phyloP scores from a whole-genome alignment of 495 filamentous ascomycete species.

The Elaphomyces granulatus region DNA sequence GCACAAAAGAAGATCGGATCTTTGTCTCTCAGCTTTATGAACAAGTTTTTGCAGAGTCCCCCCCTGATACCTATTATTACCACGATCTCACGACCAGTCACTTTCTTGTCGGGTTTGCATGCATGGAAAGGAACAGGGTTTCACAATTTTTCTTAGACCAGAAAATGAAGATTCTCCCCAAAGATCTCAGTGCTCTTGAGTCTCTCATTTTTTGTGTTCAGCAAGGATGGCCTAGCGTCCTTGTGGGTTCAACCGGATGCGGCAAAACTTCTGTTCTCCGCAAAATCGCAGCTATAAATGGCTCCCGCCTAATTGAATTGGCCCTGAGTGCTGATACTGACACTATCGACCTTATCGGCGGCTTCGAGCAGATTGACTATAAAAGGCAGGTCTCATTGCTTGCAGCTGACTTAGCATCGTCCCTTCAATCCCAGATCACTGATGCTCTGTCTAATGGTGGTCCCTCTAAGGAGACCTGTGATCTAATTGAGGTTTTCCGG shows the following conservation, averaged over 20 bases:
- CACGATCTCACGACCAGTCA: constrained; percentile 53
- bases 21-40: constrained; percentile 51
- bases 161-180: constrained; percentile 39
- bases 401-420: constrained; percentile 38
- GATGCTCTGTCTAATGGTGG: constrained; percentile 26
- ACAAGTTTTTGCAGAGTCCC: constrained; percentile 30
- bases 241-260: constrained; percentile 72
- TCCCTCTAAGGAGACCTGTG: constrained; percentile 23
- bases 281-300: constrained; percentile 62
- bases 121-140: constrained; percentile 43
- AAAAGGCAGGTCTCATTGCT: constrained; percentile 45
- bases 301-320: constrained; percentile 59
- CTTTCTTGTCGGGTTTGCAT: constrained; percentile 68
- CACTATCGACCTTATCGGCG: constrained; percentile 91
- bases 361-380: constrained; percentile 88
- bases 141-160: constrained; percentile 41
- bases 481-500: constrained; percentile 23
- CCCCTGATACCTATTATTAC: constrained; percentile 29
- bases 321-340: constrained; percentile 87
- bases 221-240: constrained; percentile 73
- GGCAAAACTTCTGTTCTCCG: constrained; percentile 72
- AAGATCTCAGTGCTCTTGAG: constrained; percentile 55
- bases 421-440: constrained; percentile 40
- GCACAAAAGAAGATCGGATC: constrained; percentile 49
- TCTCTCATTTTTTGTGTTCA: constrained; percentile 77